Base-by-base conservation (phyloP, 2,329 filamentous ascomycete species). In the Sporothrix dimorphospora region DNA sequence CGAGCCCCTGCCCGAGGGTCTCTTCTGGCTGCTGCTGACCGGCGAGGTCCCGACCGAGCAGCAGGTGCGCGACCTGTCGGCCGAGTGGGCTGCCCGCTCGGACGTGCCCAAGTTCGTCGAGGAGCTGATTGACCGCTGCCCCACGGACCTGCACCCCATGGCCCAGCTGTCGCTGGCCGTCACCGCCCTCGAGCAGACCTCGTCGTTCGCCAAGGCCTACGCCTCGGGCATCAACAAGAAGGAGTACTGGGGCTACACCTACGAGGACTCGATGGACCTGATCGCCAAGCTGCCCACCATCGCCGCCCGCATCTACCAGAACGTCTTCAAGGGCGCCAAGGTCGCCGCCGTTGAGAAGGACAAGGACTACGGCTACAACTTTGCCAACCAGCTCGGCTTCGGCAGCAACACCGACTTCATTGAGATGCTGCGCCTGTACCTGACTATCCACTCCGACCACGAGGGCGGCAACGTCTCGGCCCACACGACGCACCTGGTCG, bases 271-370 rank as follows among this genome's bases (percentile, higher is more conserved):
- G 75, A 98, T 99, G 95, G 95, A 99, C 86, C 88, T 99, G 83
- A 99, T 99, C 83, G 96, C 96, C 81, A 98, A 98, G 91, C 93
- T 99, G 79, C 96, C 96, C 82, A 98, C 94, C 83, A 98, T 99
- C 80, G 96, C 96, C 76, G 88, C 96, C 76, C 94, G 94, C 87
- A 99, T 99, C 89, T 99, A 99, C 91, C 96, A 97, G 88, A 99
- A 99, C 84, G 92, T 98, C 83, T 99, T 97, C 93, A 98, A 98
- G 91, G 96, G 97, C 81, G 96, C 96, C 86, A 98, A 98, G 91
- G 95, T 99, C 78, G 93, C 94, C 74, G 83, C 94, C 71, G 90
- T 97, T 83, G 91, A 98, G 89, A 97, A 97, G 89, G 95, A 98
- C 87, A 96, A 98, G 92, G 96, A 99, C 83, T 99, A 98, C 88